Evolutionary conservation across 176 grass and related monocot species (phyloP).

Genomic region (Rhynchospora tenuis): DNA sequence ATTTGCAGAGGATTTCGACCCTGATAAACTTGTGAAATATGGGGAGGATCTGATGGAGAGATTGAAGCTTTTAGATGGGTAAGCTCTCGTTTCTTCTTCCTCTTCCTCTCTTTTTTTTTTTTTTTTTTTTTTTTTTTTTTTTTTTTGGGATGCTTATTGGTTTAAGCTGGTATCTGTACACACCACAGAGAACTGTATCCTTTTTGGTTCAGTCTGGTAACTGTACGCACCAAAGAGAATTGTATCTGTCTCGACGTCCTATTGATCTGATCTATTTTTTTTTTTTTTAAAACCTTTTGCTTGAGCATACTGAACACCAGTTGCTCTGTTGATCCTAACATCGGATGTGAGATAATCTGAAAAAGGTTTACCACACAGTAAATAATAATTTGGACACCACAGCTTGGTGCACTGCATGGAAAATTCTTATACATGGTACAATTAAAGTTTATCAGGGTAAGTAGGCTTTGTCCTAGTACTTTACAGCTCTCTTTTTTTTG

Average conservation of each 20-base stretch:
- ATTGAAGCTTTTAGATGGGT: slow-evolving; percentile 63
- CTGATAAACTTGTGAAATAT: slow-evolving; percentile 72
- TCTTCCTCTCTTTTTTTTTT: too few species aligned
- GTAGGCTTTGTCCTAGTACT: not conserved
- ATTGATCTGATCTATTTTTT: slow-evolving; percentile 11
- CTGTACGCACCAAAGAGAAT: not conserved
- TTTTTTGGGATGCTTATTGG: not conserved
- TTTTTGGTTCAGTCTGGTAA: slow-evolving; percentile 19
- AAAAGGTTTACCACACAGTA: not conserved
- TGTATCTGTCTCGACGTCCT: slow-evolving; percentile 1
- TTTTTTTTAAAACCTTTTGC: not conserved
- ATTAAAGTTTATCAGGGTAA: not conserved
- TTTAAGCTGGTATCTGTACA: slow-evolving; percentile 4
- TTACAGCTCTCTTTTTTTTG: slow-evolving; percentile 7
- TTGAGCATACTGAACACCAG: not conserved
- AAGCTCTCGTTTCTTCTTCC: slow-evolving; percentile 23
- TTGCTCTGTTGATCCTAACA: not conserved
- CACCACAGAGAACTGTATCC: not conserved
- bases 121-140: not conserved
- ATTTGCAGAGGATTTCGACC: slow-evolving; percentile 48
- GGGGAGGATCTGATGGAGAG: slow-evolving; percentile 70
- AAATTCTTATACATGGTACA: not conserved
- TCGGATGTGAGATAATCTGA: not conserved
- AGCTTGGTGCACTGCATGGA: not conserved
- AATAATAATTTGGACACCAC: not conserved